Base-by-base conservation (phyloP, 805 yeast species). In the Suhomyces sp. region DNA sequence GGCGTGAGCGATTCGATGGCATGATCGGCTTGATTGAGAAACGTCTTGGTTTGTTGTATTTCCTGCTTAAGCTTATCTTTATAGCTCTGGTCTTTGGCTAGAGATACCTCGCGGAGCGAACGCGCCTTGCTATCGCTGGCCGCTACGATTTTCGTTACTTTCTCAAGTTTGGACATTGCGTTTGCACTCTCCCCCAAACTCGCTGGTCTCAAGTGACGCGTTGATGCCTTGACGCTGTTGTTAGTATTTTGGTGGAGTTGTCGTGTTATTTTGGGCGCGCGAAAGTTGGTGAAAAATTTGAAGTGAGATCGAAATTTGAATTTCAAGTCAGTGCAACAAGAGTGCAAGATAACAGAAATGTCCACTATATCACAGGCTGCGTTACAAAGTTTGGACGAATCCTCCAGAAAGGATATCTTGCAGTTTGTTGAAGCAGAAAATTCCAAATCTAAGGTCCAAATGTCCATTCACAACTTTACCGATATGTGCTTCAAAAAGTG, bases 401-500 rank as follows among this genome's bases (percentile, higher is more conserved):
- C 77, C 25, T 81, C 94, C 44, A 84, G 86, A 67, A 80, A 83
- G 63, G 96, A 90, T 56, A 83, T 91, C 47, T 76, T 84, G 60
- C 77, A 79, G 51, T 91, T 89, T 74, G 75, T 91, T 46, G 96
- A 90, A 65, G 73, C 86, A 12, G 97, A 92, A 71, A 86, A 87
- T 65, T 81, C 94, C 56, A 89, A 88, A 73, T 85, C 93, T 51
- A 89, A 90, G 72, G 89, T 92, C 27, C 97, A 90, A 68, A 79
- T 81, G 73, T 83, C 96, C 31, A 87, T 92, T 54, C 97, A 92
- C 67, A 82, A 79, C 62, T 90, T 89, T 80, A 91, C 97, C 24
- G 92, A 90, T 65, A 78, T 86, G 77, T 92, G 98, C 68, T 92
- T 90, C 79, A 88, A 86, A 67, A 87, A 88, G 71, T 92, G 98